Evolutionary conservation across 1,284 basidiomycete species (phyloP).

Genomic region (Austroboletus novae-zelandiae): DNA sequence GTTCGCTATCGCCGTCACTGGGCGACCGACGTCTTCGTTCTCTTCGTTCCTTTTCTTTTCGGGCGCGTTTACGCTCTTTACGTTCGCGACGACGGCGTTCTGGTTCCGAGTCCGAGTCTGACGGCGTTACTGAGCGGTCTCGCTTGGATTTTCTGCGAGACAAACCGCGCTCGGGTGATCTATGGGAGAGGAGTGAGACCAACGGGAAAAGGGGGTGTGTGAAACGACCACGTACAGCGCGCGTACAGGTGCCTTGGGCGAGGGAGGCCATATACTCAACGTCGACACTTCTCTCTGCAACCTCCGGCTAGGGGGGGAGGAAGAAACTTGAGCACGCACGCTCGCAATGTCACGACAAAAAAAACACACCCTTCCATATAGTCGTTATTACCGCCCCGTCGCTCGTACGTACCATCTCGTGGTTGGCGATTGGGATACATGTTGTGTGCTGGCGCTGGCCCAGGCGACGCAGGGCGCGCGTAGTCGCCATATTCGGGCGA

Average conservation of each 20-base stretch:
- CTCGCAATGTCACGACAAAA: neutral
- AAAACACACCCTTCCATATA: constrained; percentile 39
- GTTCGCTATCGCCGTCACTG: constrained; percentile 42
- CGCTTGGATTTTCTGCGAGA: constrained; percentile 64
- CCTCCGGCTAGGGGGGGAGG: constrained; percentile 57
- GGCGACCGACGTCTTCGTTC: constrained; percentile 36
- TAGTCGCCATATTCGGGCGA: constrained; percentile 35
- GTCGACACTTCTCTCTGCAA: constrained; percentile 64
- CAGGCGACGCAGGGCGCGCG: constrained; percentile 19
- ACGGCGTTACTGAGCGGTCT: constrained; percentile 46
- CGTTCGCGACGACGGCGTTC: constrained; percentile 54
- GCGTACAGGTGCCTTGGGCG: constrained; percentile 67
- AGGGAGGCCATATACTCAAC: constrained; percentile 81
- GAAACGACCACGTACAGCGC: constrained; percentile 47
- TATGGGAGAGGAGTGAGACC: constrained; percentile 20
- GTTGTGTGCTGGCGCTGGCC: constrained; percentile 24
- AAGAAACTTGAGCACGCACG: constrained; percentile 1
- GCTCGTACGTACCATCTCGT: constrained; percentile 17
- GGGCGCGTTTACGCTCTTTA: constrained; percentile 58
- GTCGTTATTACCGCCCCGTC: constrained; percentile 31
- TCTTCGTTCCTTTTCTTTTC: constrained; percentile 48
- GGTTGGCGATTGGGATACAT: constrained; percentile 40
- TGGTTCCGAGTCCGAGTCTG: constrained; percentile 61
- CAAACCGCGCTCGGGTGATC: constrained; percentile 49
- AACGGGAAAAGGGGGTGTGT: neutral